phyloP scores from a whole-genome alignment of 805 yeast species.

The Ogataea paradorogensis region DNA sequence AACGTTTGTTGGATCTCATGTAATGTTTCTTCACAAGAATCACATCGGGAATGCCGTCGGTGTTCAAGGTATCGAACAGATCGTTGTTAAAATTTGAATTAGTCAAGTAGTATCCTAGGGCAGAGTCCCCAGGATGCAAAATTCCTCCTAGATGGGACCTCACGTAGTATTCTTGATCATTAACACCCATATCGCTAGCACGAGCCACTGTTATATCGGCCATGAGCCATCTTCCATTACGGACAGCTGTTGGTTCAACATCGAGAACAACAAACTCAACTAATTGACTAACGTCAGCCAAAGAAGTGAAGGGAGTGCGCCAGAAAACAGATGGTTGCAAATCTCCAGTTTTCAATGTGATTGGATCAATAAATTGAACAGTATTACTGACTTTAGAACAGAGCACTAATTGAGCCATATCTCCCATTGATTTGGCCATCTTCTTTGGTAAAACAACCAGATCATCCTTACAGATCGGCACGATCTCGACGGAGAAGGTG shows the following conservation, averaged over 20 bases:
- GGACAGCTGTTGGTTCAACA: slow-evolving; percentile 85
- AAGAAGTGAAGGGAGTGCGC: slow-evolving; percentile 75
- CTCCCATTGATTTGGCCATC: slow-evolving; percentile 79
- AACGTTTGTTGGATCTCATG: slow-evolving; percentile 70
- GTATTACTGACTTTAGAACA: slow-evolving; percentile 83
- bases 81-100: slow-evolving; percentile 89
- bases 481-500: slow-evolving; percentile 88
- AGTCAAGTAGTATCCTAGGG: slow-evolving; percentile 81
- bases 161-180: slow-evolving; percentile 77
- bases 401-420: slow-evolving; percentile 73
- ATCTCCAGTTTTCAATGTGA: slow-evolving; percentile 74
- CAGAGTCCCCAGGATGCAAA: slow-evolving; percentile 95
- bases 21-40: slow-evolving; percentile 85
- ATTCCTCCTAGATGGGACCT: slow-evolving; percentile 93
- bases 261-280: slow-evolving; percentile 88
- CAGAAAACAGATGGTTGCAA: slow-evolving; percentile 69
- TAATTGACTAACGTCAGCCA: slow-evolving; percentile 72
- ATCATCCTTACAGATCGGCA: slow-evolving; percentile 96
- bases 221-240: slow-evolving; percentile 71
- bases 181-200: slow-evolving; percentile 80
- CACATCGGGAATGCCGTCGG: slow-evolving; percentile 75
- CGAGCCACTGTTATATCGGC: slow-evolving; percentile 94
- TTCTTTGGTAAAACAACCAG: slow-evolving; percentile 87
- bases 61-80: slow-evolving; percentile 68
- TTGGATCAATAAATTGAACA: slow-evolving; percentile 84